Evolutionary conservation across 768 basidiomycete genomes (phyloP).

Genomic region (Pulveroboletus ravenelii): DNA sequence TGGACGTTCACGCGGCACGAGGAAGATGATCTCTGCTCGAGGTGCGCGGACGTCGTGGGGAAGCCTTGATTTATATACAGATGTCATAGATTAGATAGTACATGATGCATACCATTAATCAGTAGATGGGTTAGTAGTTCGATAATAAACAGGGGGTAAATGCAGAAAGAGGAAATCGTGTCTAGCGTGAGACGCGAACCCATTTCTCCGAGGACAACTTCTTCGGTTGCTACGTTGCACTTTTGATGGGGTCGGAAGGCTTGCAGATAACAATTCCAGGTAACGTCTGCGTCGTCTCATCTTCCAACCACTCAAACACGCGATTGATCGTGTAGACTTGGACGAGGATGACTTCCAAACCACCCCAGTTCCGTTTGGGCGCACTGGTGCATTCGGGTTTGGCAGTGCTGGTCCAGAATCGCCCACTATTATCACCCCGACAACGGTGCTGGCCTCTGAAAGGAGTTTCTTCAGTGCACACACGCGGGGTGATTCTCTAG

Average conservation of each 20-base stretch:
- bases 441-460: slow-evolving; percentile 39
- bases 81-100: neutral
- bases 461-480: slow-evolving; percentile 59
- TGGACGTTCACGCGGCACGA: slow-evolving; percentile 68
- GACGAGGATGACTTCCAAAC: slow-evolving; percentile 67
- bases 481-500: slow-evolving; percentile 68
- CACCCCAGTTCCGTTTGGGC: slow-evolving; percentile 67
- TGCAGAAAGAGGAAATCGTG: slow-evolving; percentile 8
- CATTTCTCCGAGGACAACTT: neutral
- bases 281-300: slow-evolving; percentile 11
- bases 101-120: no score
- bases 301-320: neutral
- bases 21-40: slow-evolving; percentile 53
- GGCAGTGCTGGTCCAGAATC: slow-evolving; percentile 58
- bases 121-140: no score
- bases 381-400: slow-evolving; percentile 48
- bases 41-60: slow-evolving; percentile 44
- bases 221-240: slow-evolving; percentile 2
- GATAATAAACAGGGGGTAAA: neutral
- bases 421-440: slow-evolving; percentile 54
- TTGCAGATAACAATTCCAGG: slow-evolving; percentile 49
- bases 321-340: slow-evolving; percentile 51
- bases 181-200: neutral
- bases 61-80: slow-evolving; percentile 3
- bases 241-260: slow-evolving; percentile 35